Conservation (phyloP, 192 early-diverging fungal species). For the Chytriomyces sp. region DNA sequence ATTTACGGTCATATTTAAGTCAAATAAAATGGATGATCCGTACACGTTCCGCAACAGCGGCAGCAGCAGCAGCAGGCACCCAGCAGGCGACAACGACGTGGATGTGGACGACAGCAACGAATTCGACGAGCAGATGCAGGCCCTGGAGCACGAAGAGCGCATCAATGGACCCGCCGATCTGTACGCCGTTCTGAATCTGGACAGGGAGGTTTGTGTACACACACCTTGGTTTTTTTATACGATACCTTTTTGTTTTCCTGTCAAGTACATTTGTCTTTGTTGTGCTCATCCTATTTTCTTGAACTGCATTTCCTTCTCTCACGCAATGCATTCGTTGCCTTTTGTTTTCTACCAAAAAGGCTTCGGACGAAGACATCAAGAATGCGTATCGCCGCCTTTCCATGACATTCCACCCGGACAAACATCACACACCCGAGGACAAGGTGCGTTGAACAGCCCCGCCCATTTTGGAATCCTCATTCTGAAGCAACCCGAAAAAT, state of each 20-base stretch:
- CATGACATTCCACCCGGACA: constrained; percentile 65
- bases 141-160: constrained; percentile 31
- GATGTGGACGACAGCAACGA: neutral
- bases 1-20: no score
- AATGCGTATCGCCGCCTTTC: constrained; percentile 56
- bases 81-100: neutral
- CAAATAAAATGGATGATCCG: neutral
- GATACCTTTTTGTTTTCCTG: neutral
- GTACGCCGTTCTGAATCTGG: constrained; percentile 39
- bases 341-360: constrained; percentile 31
- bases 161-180: constrained; percentile 27
- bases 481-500: constrained; percentile 7
- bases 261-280: neutral
- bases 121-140: constrained; percentile 10
- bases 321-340: neutral
- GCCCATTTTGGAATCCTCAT: neutral
- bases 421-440: constrained; percentile 50
- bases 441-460: constrained; percentile 36
- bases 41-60: neutral
- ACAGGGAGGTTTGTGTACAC: constrained; percentile 20
- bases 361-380: constrained; percentile 59
- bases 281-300: neutral
- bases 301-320: no score
- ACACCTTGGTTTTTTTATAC: neutral
- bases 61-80: neutral